A percentile compares a stretch with the other conserved stretches of the same genome.
phyloP scores from a whole-genome alignment of 2,329 filamentous ascomycete species.

The Grosmannia clavigera region DNA sequence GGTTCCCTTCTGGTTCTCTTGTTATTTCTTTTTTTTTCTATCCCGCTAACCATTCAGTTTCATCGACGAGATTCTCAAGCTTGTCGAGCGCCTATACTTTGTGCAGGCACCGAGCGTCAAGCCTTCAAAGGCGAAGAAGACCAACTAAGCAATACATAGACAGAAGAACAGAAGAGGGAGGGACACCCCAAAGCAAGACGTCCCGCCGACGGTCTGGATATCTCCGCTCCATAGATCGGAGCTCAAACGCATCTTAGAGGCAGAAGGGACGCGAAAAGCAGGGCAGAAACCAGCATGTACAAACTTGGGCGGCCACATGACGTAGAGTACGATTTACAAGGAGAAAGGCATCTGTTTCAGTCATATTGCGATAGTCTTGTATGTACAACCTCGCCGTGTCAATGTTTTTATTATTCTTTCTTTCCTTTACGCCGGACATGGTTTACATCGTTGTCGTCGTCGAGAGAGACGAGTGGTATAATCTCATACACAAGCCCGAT shows the following conservation, averaged over 20 bases:
- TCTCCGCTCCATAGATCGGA: neutral
- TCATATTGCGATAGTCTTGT: neutral
- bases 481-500: neutral
- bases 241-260: neutral
- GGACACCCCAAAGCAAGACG: neutral
- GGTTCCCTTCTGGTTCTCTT: slow-evolving; percentile 22
- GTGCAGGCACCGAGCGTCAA: slow-evolving; percentile 33
- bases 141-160: slow-evolving; percentile 26
- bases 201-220: neutral
- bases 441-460: neutral
- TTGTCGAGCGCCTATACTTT: slow-evolving; percentile 57
- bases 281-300: neutral
- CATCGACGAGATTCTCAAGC: slow-evolving; percentile 77
- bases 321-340: neutral
- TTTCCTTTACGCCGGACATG: neutral
- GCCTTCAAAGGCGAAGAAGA: slow-evolving; percentile 38
- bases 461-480: slow-evolving; percentile 5
- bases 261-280: neutral
- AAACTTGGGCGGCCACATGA: neutral
- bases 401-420: neutral
- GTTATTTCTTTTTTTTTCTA: neutral
- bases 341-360: neutral
- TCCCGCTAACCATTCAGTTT: slow-evolving; percentile 32
- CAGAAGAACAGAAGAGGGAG: neutral
- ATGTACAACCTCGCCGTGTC: neutral